phyloP scores from a whole-genome alignment of 1,139 yeast genomes.

The Kodamaea sp. region DNA sequence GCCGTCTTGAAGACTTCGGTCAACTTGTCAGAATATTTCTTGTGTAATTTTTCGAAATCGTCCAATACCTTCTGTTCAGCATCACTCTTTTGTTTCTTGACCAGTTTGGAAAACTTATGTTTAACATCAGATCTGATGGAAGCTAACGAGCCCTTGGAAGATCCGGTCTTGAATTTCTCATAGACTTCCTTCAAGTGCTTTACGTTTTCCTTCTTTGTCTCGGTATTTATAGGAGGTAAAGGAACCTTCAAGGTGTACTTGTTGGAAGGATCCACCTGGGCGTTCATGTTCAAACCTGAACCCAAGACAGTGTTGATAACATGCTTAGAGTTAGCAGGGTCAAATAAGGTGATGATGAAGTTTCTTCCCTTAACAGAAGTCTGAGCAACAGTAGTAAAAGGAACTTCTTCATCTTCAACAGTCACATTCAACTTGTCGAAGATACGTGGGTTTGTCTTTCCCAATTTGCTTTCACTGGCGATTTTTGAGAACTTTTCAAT shows the following conservation, averaged over 20 bases:
- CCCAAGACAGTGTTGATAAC: slow-evolving; percentile 71
- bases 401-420: slow-evolving; percentile 47
- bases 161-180: slow-evolving; percentile 64
- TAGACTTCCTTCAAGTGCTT: slow-evolving; percentile 62
- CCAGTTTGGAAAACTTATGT: slow-evolving; percentile 52
- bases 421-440: slow-evolving; percentile 62
- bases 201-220: slow-evolving; percentile 57
- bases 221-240: slow-evolving; percentile 74
- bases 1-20: slow-evolving; percentile 58
- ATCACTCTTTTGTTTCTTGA: slow-evolving; percentile 55
- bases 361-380: slow-evolving; percentile 68
- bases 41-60: slow-evolving; percentile 69
- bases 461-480: slow-evolving; percentile 64
- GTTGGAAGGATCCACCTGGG: slow-evolving; percentile 71
- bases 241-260: slow-evolving; percentile 74
- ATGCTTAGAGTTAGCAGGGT: slow-evolving; percentile 68
- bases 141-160: slow-evolving; percentile 46
- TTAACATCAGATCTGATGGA: slow-evolving; percentile 62
- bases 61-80: slow-evolving; percentile 51
- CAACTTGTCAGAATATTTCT: slow-evolving; percentile 60
- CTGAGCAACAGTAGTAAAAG: slow-evolving; percentile 69
- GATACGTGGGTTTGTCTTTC: slow-evolving; percentile 64
- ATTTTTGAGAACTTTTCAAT: slow-evolving; percentile 55
- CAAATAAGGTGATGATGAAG: slow-evolving; percentile 76
- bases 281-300: slow-evolving; percentile 72